Conservation (phyloP, 805 yeast species). For the Metschnikowia reukaufii region DNA sequence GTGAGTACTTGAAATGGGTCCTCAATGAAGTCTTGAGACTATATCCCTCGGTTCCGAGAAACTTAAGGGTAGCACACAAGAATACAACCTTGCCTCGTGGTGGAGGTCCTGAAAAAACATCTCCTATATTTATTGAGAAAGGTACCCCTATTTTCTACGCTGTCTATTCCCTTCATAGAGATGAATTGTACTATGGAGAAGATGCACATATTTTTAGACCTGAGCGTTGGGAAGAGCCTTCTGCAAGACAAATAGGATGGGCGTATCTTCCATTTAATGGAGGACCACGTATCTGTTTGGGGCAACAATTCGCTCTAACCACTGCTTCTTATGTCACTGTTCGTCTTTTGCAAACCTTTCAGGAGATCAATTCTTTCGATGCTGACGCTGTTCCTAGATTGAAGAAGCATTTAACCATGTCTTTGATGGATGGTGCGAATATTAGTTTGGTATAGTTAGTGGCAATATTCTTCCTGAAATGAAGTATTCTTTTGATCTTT, state of each 20-base stretch:
- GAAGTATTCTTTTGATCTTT: no score
- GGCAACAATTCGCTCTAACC: constrained; percentile 19
- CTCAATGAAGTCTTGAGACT: constrained; percentile 49
- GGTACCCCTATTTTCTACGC: constrained; percentile 14
- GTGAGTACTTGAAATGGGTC: constrained; percentile 45
- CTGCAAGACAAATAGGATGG: constrained; percentile 14
- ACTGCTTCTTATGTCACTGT: constrained; percentile 17
- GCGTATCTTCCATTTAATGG: constrained; percentile 17
- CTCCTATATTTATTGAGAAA: constrained; percentile 31
- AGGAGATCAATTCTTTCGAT: constrained; percentile 7
- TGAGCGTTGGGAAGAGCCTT: constrained; percentile 17
- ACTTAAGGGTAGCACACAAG: constrained; percentile 43
- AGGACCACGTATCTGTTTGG: constrained; percentile 19
- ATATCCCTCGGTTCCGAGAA: constrained; percentile 53
- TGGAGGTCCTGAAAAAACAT: constrained; percentile 41
- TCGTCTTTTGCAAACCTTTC: constrained; percentile 19
- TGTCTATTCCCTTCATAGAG: constrained; percentile 16
- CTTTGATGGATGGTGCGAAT: constrained; percentile 14
- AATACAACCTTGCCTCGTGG: constrained; percentile 52
- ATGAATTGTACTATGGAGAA: constrained; percentile 12
- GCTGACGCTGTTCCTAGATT: constrained; percentile 10
- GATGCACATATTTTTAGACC: constrained; percentile 17
- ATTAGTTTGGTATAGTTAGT: constrained; percentile 3
- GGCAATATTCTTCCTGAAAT: no score
- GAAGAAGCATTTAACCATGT: constrained; percentile 16